Percentiles rank a stretch among this genome's conserved stretches.
These are phyloP conservation scores for Striga asiatica DNA, from an alignment of 257 asterid species.

Conservation along the genomic window DNA sequence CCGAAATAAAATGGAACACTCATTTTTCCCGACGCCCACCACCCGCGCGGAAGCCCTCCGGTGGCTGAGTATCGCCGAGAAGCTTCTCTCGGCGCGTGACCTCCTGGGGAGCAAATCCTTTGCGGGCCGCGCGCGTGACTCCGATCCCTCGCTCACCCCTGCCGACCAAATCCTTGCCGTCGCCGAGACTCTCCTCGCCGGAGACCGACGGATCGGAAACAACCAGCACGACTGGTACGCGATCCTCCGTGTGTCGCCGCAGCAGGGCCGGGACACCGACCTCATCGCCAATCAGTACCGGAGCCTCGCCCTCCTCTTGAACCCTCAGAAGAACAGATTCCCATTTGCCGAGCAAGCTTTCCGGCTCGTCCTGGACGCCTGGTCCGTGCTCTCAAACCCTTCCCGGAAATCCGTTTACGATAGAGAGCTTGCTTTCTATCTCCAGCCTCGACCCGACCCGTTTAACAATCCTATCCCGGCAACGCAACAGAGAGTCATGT, in stretches of 20 bases:
- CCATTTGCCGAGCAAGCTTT: slow-evolving; percentile 88
- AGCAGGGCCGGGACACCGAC: slow-evolving; percentile 51
- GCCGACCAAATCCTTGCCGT: neutral
- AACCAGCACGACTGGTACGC: slow-evolving; percentile 63
- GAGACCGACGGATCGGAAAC: slow-evolving; percentile 44
- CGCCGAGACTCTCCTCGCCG: neutral
- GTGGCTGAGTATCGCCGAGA: neutral
- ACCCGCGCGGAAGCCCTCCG: neutral
- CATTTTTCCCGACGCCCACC: too few species aligned
- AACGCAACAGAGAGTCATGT: slow-evolving; percentile 40
- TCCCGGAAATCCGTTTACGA: slow-evolving; percentile 54
- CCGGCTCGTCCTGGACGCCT: slow-evolving; percentile 64
- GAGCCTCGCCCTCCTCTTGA: slow-evolving; percentile 40
- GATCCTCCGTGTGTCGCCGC: slow-evolving; percentile 58
- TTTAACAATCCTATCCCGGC: slow-evolving; percentile 23
- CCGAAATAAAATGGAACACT: too few species aligned
- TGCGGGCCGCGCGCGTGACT: neutral
- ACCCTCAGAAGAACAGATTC: slow-evolving; percentile 62
- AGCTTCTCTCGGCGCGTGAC: neutral
- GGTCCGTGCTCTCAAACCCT: slow-evolving; percentile 67
- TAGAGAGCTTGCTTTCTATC: slow-evolving; percentile 41
- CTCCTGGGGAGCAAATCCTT: neutral
- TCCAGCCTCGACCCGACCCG: slow-evolving; percentile 33
- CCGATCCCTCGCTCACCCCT: too few species aligned
- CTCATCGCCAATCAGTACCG: slow-evolving; percentile 60